Evolutionary conservation across 2,329 filamentous ascomycete genomes (phyloP), one percentile per base, ranked within the genome.

Genomic region (Teratosphaeriaceae sp.): DNA sequence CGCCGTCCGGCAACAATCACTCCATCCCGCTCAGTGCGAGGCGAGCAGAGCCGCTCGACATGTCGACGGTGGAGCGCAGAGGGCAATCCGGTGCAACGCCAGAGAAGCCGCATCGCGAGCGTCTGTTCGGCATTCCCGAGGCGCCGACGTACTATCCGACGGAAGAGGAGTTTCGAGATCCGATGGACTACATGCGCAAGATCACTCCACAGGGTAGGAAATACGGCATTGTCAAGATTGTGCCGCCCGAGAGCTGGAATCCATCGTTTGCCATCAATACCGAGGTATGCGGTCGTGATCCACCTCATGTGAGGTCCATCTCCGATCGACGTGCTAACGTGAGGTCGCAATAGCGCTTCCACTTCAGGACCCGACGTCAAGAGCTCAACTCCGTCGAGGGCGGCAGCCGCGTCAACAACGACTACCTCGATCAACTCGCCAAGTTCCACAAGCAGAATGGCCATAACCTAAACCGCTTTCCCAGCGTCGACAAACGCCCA

Each of bases 361-460:
- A 98, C 65, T 98, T 98, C 62, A 82, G 88, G 52, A 98, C 92
- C 12, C 80, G 92, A 62, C 88, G 94, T 63, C 92, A 98, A 65
- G 90, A 97, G 66, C 74, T 98, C 48, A 98, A 98, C 66, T 94
- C 89, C 13, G 88, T 97, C 38, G 92, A 98, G 84, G 92, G 92
- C 75, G 92, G 88, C 60, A 96, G 90, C 50, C 85, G 92, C 63
- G 88, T 90, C 53, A 97, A 97, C 65, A 76, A 96, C 48, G 94
- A 89, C 53, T 98, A 98, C 64, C 79, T 97, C 51, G 92, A 98
- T 65, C 88, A 94, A 55, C 78, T 98, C 20, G 80, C 84, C 57
- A 97, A 95, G 67, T 98, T 92, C 63, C 92, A 98, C 73, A 95
- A 92, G 59, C 90, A 97, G 62, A 86, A 94, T 64, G 92, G 92